Evolutionary conservation across 306 rosid species (phyloP), one percentile per base, ranked within the genome.

Genomic region (Castanea crenata): DNA sequence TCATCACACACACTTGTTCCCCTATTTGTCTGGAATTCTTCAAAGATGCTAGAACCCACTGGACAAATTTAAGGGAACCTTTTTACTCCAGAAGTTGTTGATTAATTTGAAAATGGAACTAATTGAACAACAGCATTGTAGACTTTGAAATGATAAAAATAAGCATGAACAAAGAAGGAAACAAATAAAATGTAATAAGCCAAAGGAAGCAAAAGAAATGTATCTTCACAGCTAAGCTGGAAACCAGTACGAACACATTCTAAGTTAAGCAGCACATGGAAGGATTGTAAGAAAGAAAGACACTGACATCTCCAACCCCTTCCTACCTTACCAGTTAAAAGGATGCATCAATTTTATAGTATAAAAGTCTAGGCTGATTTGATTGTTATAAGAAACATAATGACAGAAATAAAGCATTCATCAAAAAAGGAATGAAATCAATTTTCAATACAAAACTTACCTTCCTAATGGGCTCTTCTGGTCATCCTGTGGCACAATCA

Each of bases 401-500:
- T 18, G 19, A 67, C 16, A 76, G 34, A 77, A 58, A 34, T 8
- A 35, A 35, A 35, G 5, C 7, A 0, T 35, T 35, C 41, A 35
- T 35, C 41, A 35, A 35, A 35, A 35, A 35, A 35, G 35, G 35
- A 32, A 32, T 32, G 62, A 55, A 55, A 27, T 25, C 2, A 35
- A 5, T 9, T 55, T 19, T 64, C n/a, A 65, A 23, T 14, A 25
- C 1, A 64, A 75, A 75, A 73, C 72, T 21, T 79, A 94, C 98
- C 58, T 85, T 91, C 80, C 88, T 92, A 56, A 95, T 92, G 67
- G 99, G 98, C 80, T 92, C 99, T 65, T 95, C 98, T 1, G 99
- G 99, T 35, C 99, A 94, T 2, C 98, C 99, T 0, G 97, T 92
- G 77, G 99, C 99, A 58, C 99, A 94, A 75, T 94, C 99, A 46